Evolutionary conservation across 1,284 basidiomycete genomes (phyloP).

Genomic region (Rhodotorula sp.): DNA sequence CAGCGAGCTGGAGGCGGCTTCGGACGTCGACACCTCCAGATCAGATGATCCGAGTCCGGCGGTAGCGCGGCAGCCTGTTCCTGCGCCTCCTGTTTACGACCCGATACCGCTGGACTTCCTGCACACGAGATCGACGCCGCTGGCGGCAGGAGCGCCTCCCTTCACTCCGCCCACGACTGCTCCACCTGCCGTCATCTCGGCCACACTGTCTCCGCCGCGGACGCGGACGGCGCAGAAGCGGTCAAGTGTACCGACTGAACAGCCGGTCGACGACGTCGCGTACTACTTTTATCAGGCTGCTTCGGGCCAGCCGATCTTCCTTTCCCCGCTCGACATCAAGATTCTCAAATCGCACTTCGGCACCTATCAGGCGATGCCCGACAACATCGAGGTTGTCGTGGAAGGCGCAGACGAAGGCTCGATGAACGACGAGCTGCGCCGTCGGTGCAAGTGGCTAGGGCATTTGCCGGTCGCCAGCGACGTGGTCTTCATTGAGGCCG

Average conservation of each 20-base stretch:
- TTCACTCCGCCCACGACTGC: slow-evolving; percentile 9
- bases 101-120: slow-evolving; percentile 22
- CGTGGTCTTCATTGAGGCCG: slow-evolving; percentile 89
- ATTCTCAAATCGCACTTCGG: slow-evolving; percentile 83
- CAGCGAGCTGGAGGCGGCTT: slow-evolving; percentile 32
- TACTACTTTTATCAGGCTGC: slow-evolving; percentile 97
- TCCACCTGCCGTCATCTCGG: not conserved
- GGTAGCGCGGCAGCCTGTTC: not conserved
- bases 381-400: slow-evolving; percentile 72
- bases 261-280: not conserved
- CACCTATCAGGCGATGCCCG: slow-evolving; percentile 79
- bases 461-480: slow-evolving; percentile 90
- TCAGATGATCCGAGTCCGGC: not conserved
- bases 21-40: slow-evolving; percentile 24
- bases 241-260: slow-evolving; percentile 64
- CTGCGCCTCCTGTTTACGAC: not conserved
- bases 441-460: slow-evolving; percentile 90
- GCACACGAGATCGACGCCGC: slow-evolving; percentile 22
- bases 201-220: not conserved
- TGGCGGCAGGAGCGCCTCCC: slow-evolving; percentile 16
- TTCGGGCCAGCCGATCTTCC: slow-evolving; percentile 84
- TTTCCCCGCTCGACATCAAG: slow-evolving; percentile 93
- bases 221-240: slow-evolving; percentile 56
- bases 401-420: slow-evolving; percentile 65
- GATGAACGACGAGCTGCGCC: slow-evolving; percentile 80